Evolutionary conservation across 371 early-diverging fungal genomes (phyloP).

Genomic region (Apophysomyces elegans): DNA sequence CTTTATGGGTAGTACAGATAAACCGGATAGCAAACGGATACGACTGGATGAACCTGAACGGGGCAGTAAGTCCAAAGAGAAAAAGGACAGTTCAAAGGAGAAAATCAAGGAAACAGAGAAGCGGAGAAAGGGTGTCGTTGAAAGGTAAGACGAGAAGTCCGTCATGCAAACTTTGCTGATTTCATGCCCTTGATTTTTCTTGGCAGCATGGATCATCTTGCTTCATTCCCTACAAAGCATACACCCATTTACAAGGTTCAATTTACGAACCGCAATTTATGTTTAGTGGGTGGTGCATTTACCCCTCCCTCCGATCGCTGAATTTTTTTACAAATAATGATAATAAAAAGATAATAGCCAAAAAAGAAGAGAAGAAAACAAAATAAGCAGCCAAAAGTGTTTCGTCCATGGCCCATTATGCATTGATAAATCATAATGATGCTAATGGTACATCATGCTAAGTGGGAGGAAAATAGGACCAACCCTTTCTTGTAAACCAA

Average conservation of each 20-base stretch:
- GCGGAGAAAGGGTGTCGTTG: slow-evolving; percentile 29
- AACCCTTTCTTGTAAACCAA: no score
- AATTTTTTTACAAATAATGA: slow-evolving; percentile 26
- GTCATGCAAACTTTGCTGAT: background rate
- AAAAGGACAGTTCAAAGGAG: slow-evolving; percentile 12
- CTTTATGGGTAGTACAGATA: slow-evolving; percentile 6
- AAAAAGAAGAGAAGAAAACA: background rate
- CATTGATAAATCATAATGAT: no score
- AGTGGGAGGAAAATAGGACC: no score
- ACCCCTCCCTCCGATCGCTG: slow-evolving; percentile 5
- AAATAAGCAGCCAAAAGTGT: background rate
- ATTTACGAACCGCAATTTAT: slow-evolving; percentile 93
- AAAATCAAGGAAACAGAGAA: slow-evolving; percentile 25
- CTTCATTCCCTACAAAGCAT: slow-evolving; percentile 88
- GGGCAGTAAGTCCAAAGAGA: slow-evolving; percentile 14
- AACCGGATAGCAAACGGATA: slow-evolving; percentile 27
- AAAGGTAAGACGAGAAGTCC: slow-evolving; percentile 29
- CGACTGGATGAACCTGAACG: slow-evolving; percentile 24
- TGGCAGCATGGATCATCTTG: slow-evolving; percentile 66
- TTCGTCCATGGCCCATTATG: background rate
- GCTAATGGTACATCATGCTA: no score
- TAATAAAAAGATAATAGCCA: background rate
- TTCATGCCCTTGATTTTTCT: background rate
- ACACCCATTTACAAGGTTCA: slow-evolving; percentile 91
- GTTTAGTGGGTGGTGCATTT: slow-evolving; percentile 70